Evolutionary conservation across 2,329 filamentous ascomycete species (phyloP), one percentile per base, ranked within the genome.

Genomic region (Microascus cirrosus): DNA sequence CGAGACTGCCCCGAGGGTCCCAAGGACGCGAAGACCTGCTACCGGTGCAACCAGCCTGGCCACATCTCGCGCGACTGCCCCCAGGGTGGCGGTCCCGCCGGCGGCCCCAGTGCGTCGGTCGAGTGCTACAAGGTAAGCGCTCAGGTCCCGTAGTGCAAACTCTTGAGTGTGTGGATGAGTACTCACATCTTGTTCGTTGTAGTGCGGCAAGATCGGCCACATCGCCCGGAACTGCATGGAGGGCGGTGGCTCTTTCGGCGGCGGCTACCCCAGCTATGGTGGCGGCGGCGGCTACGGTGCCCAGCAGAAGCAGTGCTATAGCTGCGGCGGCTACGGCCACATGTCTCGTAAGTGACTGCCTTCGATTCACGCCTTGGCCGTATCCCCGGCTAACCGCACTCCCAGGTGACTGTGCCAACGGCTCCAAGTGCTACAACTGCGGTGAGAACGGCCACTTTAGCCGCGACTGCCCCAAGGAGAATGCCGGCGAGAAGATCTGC

Each of bases 371-470:
- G 28, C 28, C 4, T n/a, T 7, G 39, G 11, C 18, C n/a, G 15
- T 13, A 50, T 18, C 18, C 32, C 20, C 42, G n/a, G 51, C 51
- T 35, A 32, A 20, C 6, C 39, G 6, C 39, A n/a, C 15, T 63
- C 68, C 54, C 55, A 84, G 82, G 83, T 66, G 94, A 97, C 77
- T 99, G 94, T 77, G 95, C 93, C 67, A 95, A 97, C 74, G 94
- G 94, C 69, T 93, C 95, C 81, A 97, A 97, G 82, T 99, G 94
- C 87, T 99, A 97, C 86, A 96, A 96, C 85, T 97, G 94, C 66
- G 83, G 83, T 69, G 91, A 96, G 79, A 88, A 93, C 66, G 93
- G 94, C 62, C 93, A 97, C 76, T 85, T 96, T 73, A 95, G 89
- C 64, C 89, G 93, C 64, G 94, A 99, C 75, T 99, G 94, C 83